Percentiles rank a stretch among this genome's conserved stretches.
phyloP scores from a whole-genome alignment of 768 basidiomycete genomes.

The Pulveroboletus sp. region DNA sequence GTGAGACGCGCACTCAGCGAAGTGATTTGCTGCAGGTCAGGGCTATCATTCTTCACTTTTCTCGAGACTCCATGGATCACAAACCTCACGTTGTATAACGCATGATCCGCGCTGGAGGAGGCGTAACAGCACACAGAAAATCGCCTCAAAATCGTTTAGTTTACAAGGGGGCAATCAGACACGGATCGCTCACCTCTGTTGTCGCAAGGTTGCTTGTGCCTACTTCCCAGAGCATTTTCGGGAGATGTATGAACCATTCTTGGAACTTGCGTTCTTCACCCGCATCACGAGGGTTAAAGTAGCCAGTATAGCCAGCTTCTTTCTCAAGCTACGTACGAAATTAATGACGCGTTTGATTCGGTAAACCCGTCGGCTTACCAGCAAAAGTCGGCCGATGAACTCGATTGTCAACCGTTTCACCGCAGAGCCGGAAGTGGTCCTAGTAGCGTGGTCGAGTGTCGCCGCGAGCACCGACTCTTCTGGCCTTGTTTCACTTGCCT shows the following conservation, averaged over 20 bases:
- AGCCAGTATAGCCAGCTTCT: slow-evolving; percentile 50
- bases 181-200: slow-evolving; percentile 52
- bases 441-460: slow-evolving; percentile 63
- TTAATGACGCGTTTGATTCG: slow-evolving; percentile 1
- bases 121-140: slow-evolving; percentile 64
- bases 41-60: slow-evolving; percentile 8
- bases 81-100: slow-evolving; percentile 43
- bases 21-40: slow-evolving; percentile 41
- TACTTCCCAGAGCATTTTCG: slow-evolving; percentile 84
- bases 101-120: slow-evolving; percentile 53
- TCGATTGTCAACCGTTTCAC: slow-evolving; percentile 68
- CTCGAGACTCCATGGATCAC: slow-evolving; percentile 16
- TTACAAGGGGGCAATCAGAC: neutral
- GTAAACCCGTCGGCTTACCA: slow-evolving; percentile 45
- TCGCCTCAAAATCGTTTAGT: slow-evolving; percentile 34
- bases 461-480: slow-evolving; percentile 43
- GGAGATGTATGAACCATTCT: slow-evolving; percentile 75
- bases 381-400: slow-evolving; percentile 67
- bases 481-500: slow-evolving; percentile 28
- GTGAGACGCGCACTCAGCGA: slow-evolving; percentile 58
- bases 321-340: slow-evolving; percentile 51
- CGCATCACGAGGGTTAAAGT: slow-evolving; percentile 38
- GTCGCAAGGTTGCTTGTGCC: slow-evolving; percentile 52
- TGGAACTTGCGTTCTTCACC: slow-evolving; percentile 36
- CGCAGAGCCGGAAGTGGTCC: slow-evolving; percentile 54